Percentiles rank a stretch among this genome's conserved stretches.
phyloP scores from a whole-genome alignment of 116 monocot species.

The Iris pallida region DNA sequence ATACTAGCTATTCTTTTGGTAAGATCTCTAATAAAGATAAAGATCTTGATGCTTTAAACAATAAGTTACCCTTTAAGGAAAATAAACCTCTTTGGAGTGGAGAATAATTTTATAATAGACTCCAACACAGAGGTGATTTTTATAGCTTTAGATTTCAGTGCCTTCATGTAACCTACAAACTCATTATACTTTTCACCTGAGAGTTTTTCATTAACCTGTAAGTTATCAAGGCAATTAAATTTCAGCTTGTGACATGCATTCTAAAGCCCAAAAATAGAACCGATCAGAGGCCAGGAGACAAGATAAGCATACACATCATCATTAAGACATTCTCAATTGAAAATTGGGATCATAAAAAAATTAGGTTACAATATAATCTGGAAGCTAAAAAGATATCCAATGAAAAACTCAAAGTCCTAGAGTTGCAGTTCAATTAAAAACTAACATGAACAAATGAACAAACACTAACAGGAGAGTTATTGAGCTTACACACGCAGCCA shows the following conservation, averaged over 20 bases:
- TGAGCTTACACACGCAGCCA: no score
- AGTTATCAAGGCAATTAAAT: constrained; percentile 7
- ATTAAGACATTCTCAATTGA: no score
- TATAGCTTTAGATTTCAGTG: constrained; percentile 82
- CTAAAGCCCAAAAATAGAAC: not conserved
- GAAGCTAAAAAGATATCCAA: no score
- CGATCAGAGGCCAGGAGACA: no score
- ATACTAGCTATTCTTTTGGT: no score
- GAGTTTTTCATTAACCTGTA: constrained; percentile 78
- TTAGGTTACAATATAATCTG: no score
- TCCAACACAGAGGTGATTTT: constrained; percentile 56
- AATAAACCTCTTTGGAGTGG: constrained; percentile 51
- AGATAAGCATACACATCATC: no score
- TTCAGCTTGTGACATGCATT: not conserved
- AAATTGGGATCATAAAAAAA: no score
- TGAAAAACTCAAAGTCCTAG: no score
- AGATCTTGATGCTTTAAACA: not conserved
- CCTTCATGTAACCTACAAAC: constrained; percentile 84
- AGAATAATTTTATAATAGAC: constrained; percentile 74
- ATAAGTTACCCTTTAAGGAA: constrained; percentile 71
- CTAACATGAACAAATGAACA: no score
- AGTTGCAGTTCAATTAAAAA: no score
- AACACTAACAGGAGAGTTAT: no score
- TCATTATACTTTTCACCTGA: constrained; percentile 71
- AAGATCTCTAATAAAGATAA: not conserved